phyloP scores from a whole-genome alignment of 148 eudicot genomes.

The Selenicereus undatus region DNA sequence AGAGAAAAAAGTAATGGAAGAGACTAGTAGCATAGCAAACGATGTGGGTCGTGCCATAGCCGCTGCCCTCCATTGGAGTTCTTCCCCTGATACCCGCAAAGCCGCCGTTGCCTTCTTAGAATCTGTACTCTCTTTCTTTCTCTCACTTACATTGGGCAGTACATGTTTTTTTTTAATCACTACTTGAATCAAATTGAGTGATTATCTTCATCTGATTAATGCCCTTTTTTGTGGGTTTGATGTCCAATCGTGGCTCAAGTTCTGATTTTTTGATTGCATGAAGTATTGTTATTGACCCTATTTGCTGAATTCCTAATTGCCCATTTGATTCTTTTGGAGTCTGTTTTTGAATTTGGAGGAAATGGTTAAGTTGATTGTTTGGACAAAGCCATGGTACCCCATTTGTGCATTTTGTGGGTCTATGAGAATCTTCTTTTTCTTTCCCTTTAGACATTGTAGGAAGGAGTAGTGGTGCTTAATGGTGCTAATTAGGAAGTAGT shows the following conservation, averaged over 20 bases:
- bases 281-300: neutral
- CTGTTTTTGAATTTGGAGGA: neutral
- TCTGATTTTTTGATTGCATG: slow-evolving; percentile 14
- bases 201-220: neutral
- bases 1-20: slow-evolving; percentile 37
- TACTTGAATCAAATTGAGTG: neutral
- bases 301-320: neutral
- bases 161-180: neutral
- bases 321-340: neutral
- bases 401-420: slow-evolving; percentile 14
- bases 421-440: neutral
- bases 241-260: neutral
- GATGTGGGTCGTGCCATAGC: slow-evolving; percentile 76
- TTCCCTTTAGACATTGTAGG: neutral
- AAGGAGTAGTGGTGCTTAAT: neutral
- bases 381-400: slow-evolving; percentile 4
- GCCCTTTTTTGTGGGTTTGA: neutral
- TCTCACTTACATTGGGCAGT: neutral
- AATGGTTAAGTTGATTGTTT: slow-evolving; percentile 5
- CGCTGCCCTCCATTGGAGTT: slow-evolving; percentile 78
- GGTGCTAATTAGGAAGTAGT: neutral
- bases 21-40: slow-evolving; percentile 36
- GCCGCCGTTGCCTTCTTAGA: slow-evolving; percentile 72
- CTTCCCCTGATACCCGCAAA: slow-evolving; percentile 66
- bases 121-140: slow-evolving; percentile 43